Evolutionary conservation across 352 stramenopile genomes (phyloP).

Genomic region (Pythium aristosporum): DNA sequence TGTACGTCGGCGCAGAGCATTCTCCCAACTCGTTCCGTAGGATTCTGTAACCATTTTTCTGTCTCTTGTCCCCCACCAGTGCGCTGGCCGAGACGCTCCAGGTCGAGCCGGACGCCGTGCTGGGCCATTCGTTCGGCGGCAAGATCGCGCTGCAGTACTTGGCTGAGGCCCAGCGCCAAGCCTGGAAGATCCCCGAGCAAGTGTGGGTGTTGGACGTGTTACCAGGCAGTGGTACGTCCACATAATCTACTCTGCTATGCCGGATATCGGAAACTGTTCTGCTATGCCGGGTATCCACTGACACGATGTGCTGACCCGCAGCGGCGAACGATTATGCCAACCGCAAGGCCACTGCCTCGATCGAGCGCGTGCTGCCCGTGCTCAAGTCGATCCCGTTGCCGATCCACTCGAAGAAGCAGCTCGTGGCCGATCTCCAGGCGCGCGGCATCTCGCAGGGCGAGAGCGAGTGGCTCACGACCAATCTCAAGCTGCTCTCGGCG

Average conservation of each 20-base stretch:
- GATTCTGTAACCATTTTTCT: neutral
- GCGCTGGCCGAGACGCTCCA: slow-evolving; percentile 49
- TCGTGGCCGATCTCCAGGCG: slow-evolving; percentile 57
- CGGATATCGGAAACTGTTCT: too few species aligned
- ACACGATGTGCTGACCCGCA: slow-evolving; percentile 13
- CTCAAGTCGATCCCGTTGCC: slow-evolving; percentile 75
- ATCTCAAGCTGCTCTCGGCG: slow-evolving; percentile 50
- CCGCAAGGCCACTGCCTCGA: slow-evolving; percentile 62
- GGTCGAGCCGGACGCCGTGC: slow-evolving; percentile 54
- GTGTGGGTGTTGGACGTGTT: slow-evolving; percentile 76
- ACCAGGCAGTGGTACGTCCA: slow-evolving; percentile 50
- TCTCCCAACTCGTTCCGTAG: neutral
- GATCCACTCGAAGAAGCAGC: slow-evolving; percentile 65
- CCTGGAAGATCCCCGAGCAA: slow-evolving; percentile 41
- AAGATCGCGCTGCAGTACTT: slow-evolving; percentile 79
- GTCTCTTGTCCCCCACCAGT: slow-evolving; percentile 21
- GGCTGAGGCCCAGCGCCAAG: slow-evolving; percentile 45
- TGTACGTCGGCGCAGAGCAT: slow-evolving; percentile 34
- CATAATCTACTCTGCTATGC: too few species aligned
- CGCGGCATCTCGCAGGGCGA: slow-evolving; percentile 65
- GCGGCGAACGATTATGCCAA: slow-evolving; percentile 60
- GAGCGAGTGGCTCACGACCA: slow-evolving; percentile 83
- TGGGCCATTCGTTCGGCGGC: slow-evolving; percentile 79
- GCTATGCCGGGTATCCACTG: neutral
- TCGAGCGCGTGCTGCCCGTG: slow-evolving; percentile 64